Evolutionary conservation across 1,284 basidiomycete genomes (phyloP).

Genomic region (Trichosporon faecale): DNA sequence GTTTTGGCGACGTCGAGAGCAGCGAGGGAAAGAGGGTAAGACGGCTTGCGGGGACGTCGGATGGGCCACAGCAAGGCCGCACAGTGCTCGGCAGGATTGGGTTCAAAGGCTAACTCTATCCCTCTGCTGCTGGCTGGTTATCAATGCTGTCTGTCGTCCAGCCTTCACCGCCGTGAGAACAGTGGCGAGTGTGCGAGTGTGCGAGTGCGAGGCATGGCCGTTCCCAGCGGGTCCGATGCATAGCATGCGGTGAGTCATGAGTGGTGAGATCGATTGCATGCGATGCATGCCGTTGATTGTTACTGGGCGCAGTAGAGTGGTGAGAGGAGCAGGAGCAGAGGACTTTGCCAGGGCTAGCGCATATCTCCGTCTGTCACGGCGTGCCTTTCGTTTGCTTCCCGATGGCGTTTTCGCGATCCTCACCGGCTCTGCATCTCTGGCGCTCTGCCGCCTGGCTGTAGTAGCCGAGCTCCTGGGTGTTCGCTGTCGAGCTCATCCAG

Average conservation of each 20-base stretch:
- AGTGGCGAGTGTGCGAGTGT: not conserved
- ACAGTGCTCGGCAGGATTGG: not conserved
- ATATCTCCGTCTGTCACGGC: not conserved
- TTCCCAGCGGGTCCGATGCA: not conserved
- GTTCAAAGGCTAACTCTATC: constrained; percentile 10
- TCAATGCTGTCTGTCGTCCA: not conserved
- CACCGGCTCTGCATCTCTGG: no score
- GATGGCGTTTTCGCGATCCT: constrained; percentile 5
- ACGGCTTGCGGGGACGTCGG: not conserved
- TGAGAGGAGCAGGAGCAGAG: not conserved
- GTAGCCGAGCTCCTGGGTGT: not conserved
- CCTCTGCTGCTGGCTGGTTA: not conserved
- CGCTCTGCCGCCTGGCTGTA: not conserved
- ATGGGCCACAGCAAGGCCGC: not conserved
- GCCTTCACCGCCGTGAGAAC: not conserved
- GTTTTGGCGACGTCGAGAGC: not conserved
- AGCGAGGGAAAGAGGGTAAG: not conserved
- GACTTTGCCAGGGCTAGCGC: not conserved
- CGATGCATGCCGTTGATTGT: not conserved
- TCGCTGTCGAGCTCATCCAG: no score
- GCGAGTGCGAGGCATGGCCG: no score
- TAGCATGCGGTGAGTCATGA: not conserved
- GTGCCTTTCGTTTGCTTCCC: not conserved
- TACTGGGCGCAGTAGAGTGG: not conserved
- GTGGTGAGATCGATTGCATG: not conserved